Conservation (phyloP, 2,329 filamentous ascomycete genomes). For the Aspergillus terreus region DNA sequence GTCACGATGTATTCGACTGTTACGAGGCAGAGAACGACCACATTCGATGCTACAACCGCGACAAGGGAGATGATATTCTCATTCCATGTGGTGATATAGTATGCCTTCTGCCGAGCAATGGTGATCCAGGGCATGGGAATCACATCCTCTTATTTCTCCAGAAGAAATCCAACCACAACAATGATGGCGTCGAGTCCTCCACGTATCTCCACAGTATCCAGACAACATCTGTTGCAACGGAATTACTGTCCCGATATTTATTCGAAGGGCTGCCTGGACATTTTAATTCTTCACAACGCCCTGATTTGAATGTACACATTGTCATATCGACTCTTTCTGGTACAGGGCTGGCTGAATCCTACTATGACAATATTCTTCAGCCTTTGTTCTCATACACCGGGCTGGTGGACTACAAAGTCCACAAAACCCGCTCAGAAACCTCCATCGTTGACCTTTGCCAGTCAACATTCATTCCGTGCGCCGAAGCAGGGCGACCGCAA, state of each 20-base stretch:
- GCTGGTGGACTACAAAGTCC: constrained; percentile 49
- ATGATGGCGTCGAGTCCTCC: not conserved
- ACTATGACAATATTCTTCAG: constrained; percentile 55
- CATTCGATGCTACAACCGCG: constrained; percentile 17
- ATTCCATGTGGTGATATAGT: constrained; percentile 20
- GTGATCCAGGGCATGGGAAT: not conserved
- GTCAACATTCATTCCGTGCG: constrained; percentile 45
- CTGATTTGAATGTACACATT: constrained; percentile 46
- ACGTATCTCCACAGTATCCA: constrained; percentile 15
- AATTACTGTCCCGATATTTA: constrained; percentile 15
- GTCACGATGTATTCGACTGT: not conserved
- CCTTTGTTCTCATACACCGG: constrained; percentile 53
- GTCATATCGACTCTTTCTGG: constrained; percentile 67
- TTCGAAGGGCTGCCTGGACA: constrained; percentile 19
- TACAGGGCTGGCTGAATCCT: constrained; percentile 52
- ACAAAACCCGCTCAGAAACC: constrained; percentile 60
- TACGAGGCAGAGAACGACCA: not conserved
- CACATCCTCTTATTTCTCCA: constrained; percentile 24
- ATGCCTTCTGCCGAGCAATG: constrained; percentile 17
- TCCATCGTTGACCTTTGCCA: constrained; percentile 64
- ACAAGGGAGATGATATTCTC: constrained; percentile 10
- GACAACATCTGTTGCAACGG: constrained; percentile 13
- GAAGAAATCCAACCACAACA: not conserved
- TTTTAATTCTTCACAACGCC: constrained; percentile 6
- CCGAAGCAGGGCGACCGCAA: constrained; percentile 47